phyloP scores from a whole-genome alignment of 1,284 basidiomycete genomes.

The Mycosarcoma maydis region DNA sequence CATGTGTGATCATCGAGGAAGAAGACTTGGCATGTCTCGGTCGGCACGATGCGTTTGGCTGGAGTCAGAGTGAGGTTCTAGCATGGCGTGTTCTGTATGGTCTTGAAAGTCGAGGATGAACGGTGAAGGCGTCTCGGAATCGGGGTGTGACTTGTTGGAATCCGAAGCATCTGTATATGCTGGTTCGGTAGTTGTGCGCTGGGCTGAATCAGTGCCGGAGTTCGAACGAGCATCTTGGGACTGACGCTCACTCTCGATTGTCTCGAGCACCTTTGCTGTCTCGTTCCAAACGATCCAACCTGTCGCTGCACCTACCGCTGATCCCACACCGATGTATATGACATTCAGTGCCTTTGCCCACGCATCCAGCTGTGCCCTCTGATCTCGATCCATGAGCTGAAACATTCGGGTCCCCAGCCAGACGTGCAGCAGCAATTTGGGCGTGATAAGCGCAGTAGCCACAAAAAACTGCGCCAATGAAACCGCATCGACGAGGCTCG shows the following conservation, averaged over 20 bases:
- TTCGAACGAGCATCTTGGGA: background rate
- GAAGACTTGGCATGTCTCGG: slow-evolving; percentile 3
- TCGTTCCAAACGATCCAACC: slow-evolving; percentile 44
- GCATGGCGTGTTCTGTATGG: slow-evolving; percentile 3
- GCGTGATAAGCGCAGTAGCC: slow-evolving; percentile 56
- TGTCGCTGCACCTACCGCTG: slow-evolving; percentile 27
- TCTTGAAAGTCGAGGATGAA: slow-evolving; percentile 33
- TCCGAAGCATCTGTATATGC: slow-evolving; percentile 12
- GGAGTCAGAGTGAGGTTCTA: background rate
- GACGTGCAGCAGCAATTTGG: slow-evolving; percentile 63
- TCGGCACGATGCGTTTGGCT: background rate
- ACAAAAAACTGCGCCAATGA: slow-evolving; percentile 47
- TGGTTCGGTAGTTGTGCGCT: background rate
- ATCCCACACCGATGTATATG: slow-evolving; percentile 41
- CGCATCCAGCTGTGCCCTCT: slow-evolving; percentile 39
- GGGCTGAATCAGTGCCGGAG: background rate
- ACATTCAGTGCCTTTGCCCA: slow-evolving; percentile 41
- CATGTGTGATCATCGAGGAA: slow-evolving; percentile 24
- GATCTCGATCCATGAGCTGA: slow-evolving; percentile 53
- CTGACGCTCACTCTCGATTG: slow-evolving; percentile 18
- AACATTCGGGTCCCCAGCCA: slow-evolving; percentile 60
- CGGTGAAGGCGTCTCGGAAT: slow-evolving; percentile 1
- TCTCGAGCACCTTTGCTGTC: slow-evolving; percentile 28
- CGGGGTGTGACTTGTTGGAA: background rate
- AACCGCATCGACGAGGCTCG: slow-evolving; percentile 46